Base-by-base conservation (phyloP, 2,329 filamentous ascomycete genomes). In the Nakataea oryzae region DNA sequence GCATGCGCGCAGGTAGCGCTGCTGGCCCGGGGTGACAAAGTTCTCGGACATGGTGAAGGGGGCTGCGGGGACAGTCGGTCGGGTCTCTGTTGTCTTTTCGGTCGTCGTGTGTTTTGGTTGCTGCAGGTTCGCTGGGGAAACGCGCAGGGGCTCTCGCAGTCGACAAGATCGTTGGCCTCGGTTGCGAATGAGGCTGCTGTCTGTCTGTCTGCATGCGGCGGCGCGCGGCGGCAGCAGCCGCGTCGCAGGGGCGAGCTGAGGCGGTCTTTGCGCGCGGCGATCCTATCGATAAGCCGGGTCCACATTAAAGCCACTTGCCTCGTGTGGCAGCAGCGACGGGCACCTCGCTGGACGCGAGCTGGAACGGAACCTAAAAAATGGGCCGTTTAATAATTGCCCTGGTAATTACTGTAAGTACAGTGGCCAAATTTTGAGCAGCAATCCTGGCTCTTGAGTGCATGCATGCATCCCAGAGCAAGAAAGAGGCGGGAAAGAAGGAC, bases 1-100 rank as follows among this genome's bases (percentile, higher is more conserved):
- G 81, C 95, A 99, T 71, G 95, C 95, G 76, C 95, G 93, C 68
- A 96, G 84, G 74, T 90, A 87, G 76, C 93, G 90, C 78, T 89
- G 86, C 76, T 95, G 90, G 73, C 81, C 82, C 8, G 89, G 83
- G 21, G 89, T 78, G 65, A 92, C 87, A 74, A 86, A 92, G 74
- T 86, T 88, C 63, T 79, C 73, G 14, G 76, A 75, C 78, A 80
- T 80, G 62, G 62, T 66, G 54, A 62, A 6, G 1, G 41, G 41
- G 41, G 41, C 41, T n/a, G 21, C 41, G 41, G n/a, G n/a, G n/a
- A n/a, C n/a, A n/a, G n/a, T n/a, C n/a, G n/a, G n/a, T n/a, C n/a
- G n/a, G 11, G 9, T 50, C 41, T 17, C 41, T 7, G 41, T n/a
- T 50, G 34, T 3, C n/a, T 17, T 3, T 50, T 7, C 41, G 1